These are phyloP conservation scores for Globisporangium radiosum DNA, from an alignment of 352 stramenopile genomes.

Conservation along the genomic window DNA sequence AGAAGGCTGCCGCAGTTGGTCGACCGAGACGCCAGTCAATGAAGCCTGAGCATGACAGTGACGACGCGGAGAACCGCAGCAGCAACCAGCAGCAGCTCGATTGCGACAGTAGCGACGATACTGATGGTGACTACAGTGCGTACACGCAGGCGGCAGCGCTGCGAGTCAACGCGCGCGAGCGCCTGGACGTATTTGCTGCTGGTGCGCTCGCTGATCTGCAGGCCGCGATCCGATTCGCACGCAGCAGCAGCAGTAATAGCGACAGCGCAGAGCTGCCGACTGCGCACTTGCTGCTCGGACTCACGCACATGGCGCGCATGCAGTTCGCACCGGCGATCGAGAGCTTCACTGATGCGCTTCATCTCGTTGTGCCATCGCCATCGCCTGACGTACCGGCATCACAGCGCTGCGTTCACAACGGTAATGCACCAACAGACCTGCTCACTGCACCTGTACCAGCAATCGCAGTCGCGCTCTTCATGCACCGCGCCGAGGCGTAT, in stretches of 20 bases:
- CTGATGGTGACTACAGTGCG: neutral
- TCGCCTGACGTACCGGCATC: too few relatives aligned
- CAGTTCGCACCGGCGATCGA: conserved; percentile 25
- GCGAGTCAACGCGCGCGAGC: conserved; percentile 9
- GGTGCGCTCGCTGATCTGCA: conserved; percentile 30
- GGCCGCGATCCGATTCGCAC: conserved; percentile 13
- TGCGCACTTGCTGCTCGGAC: conserved; percentile 27
- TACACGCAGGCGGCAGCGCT: conserved; percentile 3
- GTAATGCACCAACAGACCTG: neutral
- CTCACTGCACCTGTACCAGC: conserved; percentile 15
- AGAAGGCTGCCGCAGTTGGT: too few relatives aligned
- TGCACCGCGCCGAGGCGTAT: conserved; percentile 41
- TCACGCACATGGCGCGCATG: conserved; percentile 26
- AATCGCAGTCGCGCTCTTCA: conserved; percentile 27
- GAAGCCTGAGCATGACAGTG: neutral
- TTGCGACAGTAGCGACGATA: too few relatives aligned
- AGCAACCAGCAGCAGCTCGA: neutral
- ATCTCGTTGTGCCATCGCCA: conserved; percentile 8
- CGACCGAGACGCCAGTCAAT: too few relatives aligned
- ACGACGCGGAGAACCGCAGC: neutral
- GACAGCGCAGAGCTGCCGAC: conserved; percentile 22
- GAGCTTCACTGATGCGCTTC: conserved; percentile 42
- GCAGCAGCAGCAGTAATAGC: neutral
- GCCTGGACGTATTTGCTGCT: conserved; percentile 9
- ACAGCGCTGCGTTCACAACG: too few relatives aligned